Percentiles rank a stretch among this genome's conserved stretches.
phyloP scores from a whole-genome alignment of 805 yeast species.

The Pichia scutulata region DNA sequence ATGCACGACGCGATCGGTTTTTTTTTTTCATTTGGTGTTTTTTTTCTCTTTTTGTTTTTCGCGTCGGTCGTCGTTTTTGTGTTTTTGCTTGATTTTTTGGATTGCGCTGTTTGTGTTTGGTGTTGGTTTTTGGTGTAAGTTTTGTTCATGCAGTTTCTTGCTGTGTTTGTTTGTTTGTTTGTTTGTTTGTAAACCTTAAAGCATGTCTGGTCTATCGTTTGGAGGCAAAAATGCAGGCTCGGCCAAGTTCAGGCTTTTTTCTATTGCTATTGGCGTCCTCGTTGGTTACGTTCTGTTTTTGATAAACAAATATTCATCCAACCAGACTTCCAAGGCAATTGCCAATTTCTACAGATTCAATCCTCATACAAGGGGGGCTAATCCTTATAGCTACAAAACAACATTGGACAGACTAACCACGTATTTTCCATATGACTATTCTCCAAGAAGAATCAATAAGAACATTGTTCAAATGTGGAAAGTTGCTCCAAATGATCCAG shows the following conservation, averaged over 20 bases:
- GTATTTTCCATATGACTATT: slow-evolving; percentile 27
- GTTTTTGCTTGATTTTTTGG: no score
- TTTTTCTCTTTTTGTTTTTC: no score
- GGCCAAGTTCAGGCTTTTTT: slow-evolving; percentile 17
- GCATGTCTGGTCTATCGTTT: background rate
- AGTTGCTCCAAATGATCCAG: slow-evolving; percentile 27
- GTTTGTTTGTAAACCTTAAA: background rate
- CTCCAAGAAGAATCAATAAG: slow-evolving; percentile 28
- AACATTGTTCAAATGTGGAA: slow-evolving; percentile 32
- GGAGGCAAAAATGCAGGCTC: background rate
- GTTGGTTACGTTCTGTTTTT: slow-evolving; percentile 23
- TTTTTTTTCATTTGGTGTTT: no score
- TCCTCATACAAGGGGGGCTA: slow-evolving; percentile 28
- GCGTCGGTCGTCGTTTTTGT: background rate
- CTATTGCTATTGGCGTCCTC: slow-evolving; percentile 21
- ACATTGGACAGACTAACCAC: slow-evolving; percentile 26
- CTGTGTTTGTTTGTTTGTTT: background rate
- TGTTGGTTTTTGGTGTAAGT: no score
- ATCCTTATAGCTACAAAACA: slow-evolving; percentile 27
- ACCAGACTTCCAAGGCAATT: slow-evolving; percentile 22
- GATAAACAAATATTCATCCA: slow-evolving; percentile 16
- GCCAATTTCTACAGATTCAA: slow-evolving; percentile 26
- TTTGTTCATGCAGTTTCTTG: no score
- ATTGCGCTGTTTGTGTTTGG: background rate
- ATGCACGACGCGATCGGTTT: background rate